Conservation (phyloP, 345 rosid genomes). For the Tarenaya hassleriana region DNA sequence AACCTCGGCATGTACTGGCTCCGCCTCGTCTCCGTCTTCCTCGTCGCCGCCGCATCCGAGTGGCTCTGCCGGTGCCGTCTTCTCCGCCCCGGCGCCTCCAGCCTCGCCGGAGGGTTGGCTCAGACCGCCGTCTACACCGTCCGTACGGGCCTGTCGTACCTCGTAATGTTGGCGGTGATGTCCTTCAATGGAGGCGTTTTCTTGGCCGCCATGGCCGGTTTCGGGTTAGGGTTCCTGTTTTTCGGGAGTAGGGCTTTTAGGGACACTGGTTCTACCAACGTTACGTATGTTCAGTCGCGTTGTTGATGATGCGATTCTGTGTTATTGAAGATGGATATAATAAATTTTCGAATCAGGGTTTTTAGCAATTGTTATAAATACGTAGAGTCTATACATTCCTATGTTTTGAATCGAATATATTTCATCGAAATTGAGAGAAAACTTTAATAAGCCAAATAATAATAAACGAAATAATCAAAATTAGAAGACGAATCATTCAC, state of each 20-base stretch:
- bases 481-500: no score
- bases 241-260: constrained; percentile 45
- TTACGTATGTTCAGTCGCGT: constrained; percentile 24
- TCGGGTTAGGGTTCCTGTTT: constrained; percentile 55
- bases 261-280: constrained; percentile 20
- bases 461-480: no score
- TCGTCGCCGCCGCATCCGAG: constrained; percentile 46
- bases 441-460: no score
- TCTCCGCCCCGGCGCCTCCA: constrained; percentile 46
- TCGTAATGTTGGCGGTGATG: constrained; percentile 74
- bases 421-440: no score
- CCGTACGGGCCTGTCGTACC: constrained; percentile 47
- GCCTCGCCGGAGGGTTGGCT: constrained; percentile 42
- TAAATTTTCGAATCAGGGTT: no score
- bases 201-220: constrained; percentile 63
- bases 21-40: constrained; percentile 46
- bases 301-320: constrained; percentile 20
- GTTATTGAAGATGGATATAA: not conserved
- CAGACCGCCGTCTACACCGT: constrained; percentile 40
- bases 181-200: constrained; percentile 79
- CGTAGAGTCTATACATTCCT: no score
- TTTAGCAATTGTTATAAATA: no score
- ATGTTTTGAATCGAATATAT: no score
- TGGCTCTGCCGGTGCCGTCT: constrained; percentile 32
- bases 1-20: constrained; percentile 52